Conservation (phyloP, 139 green algal genomes). For the Astrephomene gubernaculifera region DNA sequence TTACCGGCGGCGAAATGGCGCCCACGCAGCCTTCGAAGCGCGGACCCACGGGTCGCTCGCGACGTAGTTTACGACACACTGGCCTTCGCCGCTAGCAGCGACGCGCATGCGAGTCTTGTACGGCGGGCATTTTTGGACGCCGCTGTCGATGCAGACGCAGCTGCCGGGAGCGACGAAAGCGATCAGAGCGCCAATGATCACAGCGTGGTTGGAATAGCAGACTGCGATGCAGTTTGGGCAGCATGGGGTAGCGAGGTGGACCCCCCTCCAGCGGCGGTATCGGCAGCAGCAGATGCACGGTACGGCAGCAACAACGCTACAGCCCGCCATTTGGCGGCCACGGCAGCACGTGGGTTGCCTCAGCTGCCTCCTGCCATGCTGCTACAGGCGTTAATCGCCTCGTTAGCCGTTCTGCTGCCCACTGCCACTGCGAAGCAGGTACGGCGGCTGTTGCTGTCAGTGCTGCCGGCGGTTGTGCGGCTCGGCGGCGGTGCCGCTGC, state of each 20-base stretch:
- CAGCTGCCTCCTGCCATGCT: background rate
- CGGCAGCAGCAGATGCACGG: too few relatives aligned
- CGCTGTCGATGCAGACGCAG: background rate
- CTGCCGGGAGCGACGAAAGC: background rate
- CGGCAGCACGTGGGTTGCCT: slow-evolving; percentile 8
- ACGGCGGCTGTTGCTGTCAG: slow-evolving; percentile 5
- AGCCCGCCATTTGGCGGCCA: slow-evolving; percentile 4
- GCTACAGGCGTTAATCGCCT: background rate
- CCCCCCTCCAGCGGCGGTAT: too few relatives aligned
- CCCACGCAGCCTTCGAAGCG: background rate
- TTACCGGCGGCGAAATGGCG: background rate
- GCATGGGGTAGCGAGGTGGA: background rate
- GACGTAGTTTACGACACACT: background rate
- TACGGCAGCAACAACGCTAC: too few relatives aligned
- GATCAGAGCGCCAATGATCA: background rate
- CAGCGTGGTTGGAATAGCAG: background rate
- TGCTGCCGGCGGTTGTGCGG: background rate
- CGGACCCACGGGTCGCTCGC: background rate
- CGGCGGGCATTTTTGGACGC: slow-evolving; percentile 1
- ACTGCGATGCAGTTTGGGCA: background rate
- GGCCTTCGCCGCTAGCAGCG: slow-evolving; percentile 2
- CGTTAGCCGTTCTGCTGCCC: background rate
- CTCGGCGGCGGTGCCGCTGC: background rate
- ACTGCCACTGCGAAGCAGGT: slow-evolving; percentile 7
- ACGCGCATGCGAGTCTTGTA: background rate